Percentiles rank a stretch among this genome's conserved stretches.
Conservation (phyloP, 1,284 basidiomycete species). For the Afroboletus lepidellus region DNA sequence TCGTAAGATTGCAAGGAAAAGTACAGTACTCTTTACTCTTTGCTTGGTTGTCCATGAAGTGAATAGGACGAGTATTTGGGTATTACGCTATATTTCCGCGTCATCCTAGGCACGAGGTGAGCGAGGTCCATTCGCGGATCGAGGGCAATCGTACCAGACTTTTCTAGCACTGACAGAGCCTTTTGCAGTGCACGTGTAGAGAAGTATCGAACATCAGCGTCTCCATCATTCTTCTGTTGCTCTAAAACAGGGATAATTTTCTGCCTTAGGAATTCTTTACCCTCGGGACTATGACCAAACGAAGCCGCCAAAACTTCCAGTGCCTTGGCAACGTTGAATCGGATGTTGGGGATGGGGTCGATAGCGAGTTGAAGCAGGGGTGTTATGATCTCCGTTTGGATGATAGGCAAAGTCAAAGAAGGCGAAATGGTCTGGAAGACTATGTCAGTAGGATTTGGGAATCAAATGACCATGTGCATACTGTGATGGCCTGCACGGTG, state of each 20-base stretch:
- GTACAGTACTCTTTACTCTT: slow-evolving; percentile 37
- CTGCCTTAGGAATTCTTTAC: slow-evolving; percentile 70
- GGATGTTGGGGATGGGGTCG: slow-evolving; percentile 98
- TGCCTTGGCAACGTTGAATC: slow-evolving; percentile 97
- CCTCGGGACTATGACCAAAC: slow-evolving; percentile 67
- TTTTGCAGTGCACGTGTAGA: slow-evolving; percentile 72
- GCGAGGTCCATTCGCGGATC: background rate
- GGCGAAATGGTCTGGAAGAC: slow-evolving; percentile 84
- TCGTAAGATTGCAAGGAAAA: slow-evolving; percentile 26
- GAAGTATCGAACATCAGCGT: slow-evolving; percentile 95
- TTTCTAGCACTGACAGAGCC: slow-evolving; percentile 33
- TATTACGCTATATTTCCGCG: slow-evolving; percentile 27
- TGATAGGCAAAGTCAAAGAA: slow-evolving; percentile 84
- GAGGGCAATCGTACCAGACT: slow-evolving; percentile 25
- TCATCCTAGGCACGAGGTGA: slow-evolving; percentile 21
- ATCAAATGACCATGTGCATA: slow-evolving; percentile 41
- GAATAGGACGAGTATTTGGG: slow-evolving; percentile 26
- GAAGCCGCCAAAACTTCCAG: slow-evolving; percentile 83
- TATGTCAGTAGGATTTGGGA: slow-evolving; percentile 9
- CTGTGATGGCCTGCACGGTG: slow-evolving; percentile 97
- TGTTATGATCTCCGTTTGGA: slow-evolving; percentile 84
- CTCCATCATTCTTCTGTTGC: slow-evolving; percentile 85
- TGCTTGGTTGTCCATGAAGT: slow-evolving; percentile 16
- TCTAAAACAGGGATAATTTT: slow-evolving; percentile 84
- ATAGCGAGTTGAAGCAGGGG: slow-evolving; percentile 82